Conservation (phyloP, 345 rosid species). For the Corchorus capsularis region DNA sequence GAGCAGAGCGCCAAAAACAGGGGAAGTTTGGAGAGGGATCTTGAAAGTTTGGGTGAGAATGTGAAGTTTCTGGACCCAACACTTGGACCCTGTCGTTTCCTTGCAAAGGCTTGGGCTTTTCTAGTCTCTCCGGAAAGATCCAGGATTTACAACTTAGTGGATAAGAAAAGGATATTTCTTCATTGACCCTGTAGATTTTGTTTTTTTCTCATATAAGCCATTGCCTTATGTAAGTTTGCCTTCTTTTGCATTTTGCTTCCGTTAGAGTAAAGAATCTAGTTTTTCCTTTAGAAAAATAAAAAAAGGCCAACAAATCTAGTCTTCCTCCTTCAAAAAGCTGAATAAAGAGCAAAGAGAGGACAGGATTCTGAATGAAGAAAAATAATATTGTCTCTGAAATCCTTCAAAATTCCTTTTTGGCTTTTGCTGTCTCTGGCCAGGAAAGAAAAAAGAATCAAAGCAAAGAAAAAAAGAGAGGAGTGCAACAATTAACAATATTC, state of each 20-base stretch:
- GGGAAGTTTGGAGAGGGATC: constrained; percentile 31
- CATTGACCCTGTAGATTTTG: neutral
- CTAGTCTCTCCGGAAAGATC: constrained; percentile 28
- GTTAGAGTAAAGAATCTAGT: neutral
- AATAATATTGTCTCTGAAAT: neutral
- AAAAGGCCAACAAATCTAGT: neutral
- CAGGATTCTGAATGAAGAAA: neutral
- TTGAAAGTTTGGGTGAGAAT: constrained; percentile 22
- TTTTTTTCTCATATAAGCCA: neutral
- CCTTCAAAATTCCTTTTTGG: neutral
- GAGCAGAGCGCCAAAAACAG: constrained; percentile 10
- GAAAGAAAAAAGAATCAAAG: neutral
- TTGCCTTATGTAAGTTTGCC: constrained; percentile 3
- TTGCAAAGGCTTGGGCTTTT: neutral
- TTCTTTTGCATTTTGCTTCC: neutral
- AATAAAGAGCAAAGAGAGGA: constrained; percentile 1
- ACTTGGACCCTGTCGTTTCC: neutral
- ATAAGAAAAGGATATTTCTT: neutral
- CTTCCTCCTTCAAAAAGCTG: constrained; percentile 2
- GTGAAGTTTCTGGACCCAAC: constrained; percentile 21
- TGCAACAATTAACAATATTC: neutral
- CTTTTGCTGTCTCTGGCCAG: neutral
- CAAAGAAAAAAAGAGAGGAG: neutral
- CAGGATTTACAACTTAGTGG: neutral
- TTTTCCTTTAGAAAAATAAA: neutral